phyloP scores from a whole-genome alignment of 768 basidiomycete genomes.

The Tephrocybe sp. region DNA sequence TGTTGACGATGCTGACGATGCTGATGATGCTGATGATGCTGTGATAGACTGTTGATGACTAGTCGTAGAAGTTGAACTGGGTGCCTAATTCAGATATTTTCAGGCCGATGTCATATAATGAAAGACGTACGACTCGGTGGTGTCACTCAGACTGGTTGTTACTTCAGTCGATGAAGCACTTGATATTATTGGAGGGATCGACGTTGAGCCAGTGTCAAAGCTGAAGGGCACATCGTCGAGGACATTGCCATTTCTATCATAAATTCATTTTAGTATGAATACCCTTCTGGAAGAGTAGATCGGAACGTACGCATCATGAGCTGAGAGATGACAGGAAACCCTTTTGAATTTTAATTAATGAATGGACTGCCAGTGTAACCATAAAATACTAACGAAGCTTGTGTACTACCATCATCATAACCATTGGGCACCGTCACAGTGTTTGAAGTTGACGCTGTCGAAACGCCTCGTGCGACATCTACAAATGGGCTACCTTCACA shows the following conservation, averaged over 20 bases:
- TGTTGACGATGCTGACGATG: neutral
- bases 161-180: neutral
- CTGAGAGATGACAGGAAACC: neutral
- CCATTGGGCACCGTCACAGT: neutral
- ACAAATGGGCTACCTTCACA: neutral
- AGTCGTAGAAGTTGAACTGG: too few species aligned
- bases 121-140: too few species aligned
- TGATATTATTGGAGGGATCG: neutral
- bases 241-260: neutral
- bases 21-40: neutral
- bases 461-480: neutral
- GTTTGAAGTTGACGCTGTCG: neutral
- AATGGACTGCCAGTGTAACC: neutral
- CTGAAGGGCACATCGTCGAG: neutral
- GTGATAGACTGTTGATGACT: neutral
- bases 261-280: neutral
- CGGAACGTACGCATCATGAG: neutral
- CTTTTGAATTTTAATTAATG: neutral
- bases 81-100: too few species aligned
- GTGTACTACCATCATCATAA: neutral
- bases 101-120: too few species aligned
- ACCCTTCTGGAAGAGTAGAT: neutral
- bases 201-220: neutral
- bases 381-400: neutral
- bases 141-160: neutral